Evolutionary conservation across 164 flowering plant species (phyloP).

Genomic region (Brasenia schreberi): DNA sequence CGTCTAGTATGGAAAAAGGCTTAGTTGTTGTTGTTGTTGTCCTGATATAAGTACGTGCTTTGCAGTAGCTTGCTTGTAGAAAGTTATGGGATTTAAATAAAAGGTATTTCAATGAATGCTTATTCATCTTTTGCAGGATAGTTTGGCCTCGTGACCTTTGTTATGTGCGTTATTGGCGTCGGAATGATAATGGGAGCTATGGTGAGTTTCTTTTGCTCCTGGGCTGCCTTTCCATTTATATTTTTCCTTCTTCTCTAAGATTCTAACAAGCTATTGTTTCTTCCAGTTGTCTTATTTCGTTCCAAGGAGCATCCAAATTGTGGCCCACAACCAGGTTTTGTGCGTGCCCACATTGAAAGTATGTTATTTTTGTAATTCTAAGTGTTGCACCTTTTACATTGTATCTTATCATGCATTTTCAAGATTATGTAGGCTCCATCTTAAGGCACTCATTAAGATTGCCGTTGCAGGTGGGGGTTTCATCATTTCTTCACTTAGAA

Average conservation of each 20-base stretch:
- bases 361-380: slow-evolving; percentile 8
- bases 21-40: too few species aligned
- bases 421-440: too few species aligned
- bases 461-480: slow-evolving; percentile 84
- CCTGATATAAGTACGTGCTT: too few species aligned
- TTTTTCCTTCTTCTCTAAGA: background rate
- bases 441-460: slow-evolving; percentile 98
- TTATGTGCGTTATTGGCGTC: slow-evolving; percentile 97
- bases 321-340: slow-evolving; percentile 95
- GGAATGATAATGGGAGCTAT: slow-evolving; percentile 99
- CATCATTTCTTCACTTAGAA: slow-evolving; percentile 81
- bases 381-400: too few species aligned
- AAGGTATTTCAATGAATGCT: too few species aligned
- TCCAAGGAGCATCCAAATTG: slow-evolving; percentile 94
- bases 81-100: too few species aligned
- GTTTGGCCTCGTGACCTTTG: slow-evolving; percentile 99
- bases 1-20: too few species aligned
- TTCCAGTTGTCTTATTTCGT: slow-evolving; percentile 91
- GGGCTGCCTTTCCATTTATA: background rate
- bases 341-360: slow-evolving; percentile 97
- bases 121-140: slow-evolving; percentile 33
- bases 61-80: too few species aligned
- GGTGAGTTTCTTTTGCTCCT: slow-evolving; percentile 26
- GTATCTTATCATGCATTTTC: too few species aligned
- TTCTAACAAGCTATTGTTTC: slow-evolving; percentile 1